Conservation (phyloP, 1,284 basidiomycete species). For the Trichosporon sp. region DNA sequence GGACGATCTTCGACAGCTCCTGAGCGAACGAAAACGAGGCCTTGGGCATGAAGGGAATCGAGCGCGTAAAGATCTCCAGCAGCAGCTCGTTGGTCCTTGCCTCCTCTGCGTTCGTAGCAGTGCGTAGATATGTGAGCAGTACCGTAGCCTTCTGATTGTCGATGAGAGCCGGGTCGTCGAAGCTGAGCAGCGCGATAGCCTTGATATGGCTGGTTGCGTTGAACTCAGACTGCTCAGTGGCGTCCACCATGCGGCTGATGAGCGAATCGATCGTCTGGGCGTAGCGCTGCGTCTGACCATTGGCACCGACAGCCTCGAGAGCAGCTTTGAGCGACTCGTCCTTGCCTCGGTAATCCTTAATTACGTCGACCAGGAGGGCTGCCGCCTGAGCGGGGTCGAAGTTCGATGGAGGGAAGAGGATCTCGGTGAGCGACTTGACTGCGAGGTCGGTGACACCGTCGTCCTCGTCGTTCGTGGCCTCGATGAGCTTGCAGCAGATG, state of each 20-base stretch:
- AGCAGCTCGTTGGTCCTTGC: conserved; percentile 73
- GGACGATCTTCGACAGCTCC: conserved; percentile 69
- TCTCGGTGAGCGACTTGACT: conserved; percentile 75
- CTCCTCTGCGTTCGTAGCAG: conserved; percentile 58
- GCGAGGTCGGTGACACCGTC: conserved; percentile 87
- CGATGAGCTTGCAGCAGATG: conserved; percentile 73
- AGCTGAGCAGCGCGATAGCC: conserved; percentile 35
- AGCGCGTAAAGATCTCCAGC: conserved; percentile 76
- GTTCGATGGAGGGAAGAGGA: conserved; percentile 61
- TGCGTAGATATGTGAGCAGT: conserved; percentile 26
- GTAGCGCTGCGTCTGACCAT: conserved; percentile 19
- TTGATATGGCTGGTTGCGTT: conserved; percentile 38
- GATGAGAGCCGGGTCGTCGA: conserved; percentile 31
- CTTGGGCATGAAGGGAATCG: conserved; percentile 80
- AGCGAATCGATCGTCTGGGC: conserved; percentile 66
- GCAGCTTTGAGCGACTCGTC: conserved; percentile 79
- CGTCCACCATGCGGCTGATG: conserved; percentile 81
- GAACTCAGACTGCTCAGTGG: conserved; percentile 42
- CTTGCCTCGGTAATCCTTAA: conserved; percentile 71
- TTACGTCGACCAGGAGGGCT: conserved; percentile 74
- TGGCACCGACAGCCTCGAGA: conserved; percentile 5
- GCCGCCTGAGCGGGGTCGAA: conserved; percentile 52
- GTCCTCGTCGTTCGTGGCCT: conserved; percentile 79
- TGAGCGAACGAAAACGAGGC: conserved; percentile 79
- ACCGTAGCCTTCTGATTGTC: conserved; percentile 36